Evolutionary conservation across 1,284 basidiomycete genomes (phyloP), one percentile per base, ranked within the genome.

Genomic region (Inonotus obliquus): DNA sequence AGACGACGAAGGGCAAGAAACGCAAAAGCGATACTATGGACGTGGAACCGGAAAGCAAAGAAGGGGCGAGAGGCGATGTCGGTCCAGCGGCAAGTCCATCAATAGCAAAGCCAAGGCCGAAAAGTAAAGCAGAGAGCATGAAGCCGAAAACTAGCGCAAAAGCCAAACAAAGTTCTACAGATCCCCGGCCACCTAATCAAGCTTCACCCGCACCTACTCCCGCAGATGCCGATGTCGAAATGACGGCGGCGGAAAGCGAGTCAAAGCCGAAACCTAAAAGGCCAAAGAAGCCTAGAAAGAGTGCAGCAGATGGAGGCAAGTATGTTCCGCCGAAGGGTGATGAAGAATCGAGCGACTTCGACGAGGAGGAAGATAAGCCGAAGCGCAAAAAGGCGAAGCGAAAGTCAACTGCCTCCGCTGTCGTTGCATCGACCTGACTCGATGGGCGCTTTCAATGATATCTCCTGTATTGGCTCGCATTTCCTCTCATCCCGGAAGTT

Each of bases 381-480:
- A 63, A 63, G 37, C 57, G 62, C 29, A 63, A 63, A 45, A 63
- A 63, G 62, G 23, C 54, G 35, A 61, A 52, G 29, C 55, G 54
- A 35, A 61, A 57, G 45, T 61, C 59, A 29, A 54, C 41, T 29
- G 39, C 27, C 19, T 32, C 29, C n/a, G 25, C 25, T 25, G 44
- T 19, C 19, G 55, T 25, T 27, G 23, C 25, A 21, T 25, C 23
- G 23, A 7, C 55, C 27, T 57, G 41, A 45, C 51, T 17, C 25
- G 51, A 35, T 13, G 13, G 25, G 25, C 47, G 17, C 17, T n/a
- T n/a, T n/a, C n/a, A n/a, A n/a, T 35, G 27, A 10, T 9, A 17
- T n/a, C 11, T 29, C 14, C 11, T 52, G 27, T 11, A 37, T 37
- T 27, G 23, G 11, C 49, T 35, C 51, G 51, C 29, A 52, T 7